phyloP scores from a whole-genome alignment of 768 basidiomycete genomes.

The Phanerochaete carnosa region DNA sequence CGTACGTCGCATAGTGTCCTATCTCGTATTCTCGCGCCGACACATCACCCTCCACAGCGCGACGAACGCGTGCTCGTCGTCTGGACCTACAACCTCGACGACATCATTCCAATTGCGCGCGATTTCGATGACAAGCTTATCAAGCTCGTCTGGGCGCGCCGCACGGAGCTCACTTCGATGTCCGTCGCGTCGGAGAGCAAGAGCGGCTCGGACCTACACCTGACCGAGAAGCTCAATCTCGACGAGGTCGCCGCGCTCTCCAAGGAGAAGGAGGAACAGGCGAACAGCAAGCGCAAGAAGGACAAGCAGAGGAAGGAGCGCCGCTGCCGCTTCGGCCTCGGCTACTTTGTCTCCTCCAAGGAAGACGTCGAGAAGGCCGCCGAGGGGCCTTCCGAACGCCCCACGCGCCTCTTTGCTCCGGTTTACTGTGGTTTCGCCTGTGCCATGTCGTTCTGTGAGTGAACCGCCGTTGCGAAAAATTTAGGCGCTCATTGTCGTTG shows the following conservation, averaged over 20 bases:
- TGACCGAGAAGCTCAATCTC: slow-evolving; percentile 42
- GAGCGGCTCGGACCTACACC: slow-evolving; percentile 48
- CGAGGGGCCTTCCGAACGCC: slow-evolving; percentile 28
- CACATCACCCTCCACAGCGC: slow-evolving; percentile 42
- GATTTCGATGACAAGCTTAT: slow-evolving; percentile 80
- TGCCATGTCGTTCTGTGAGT: slow-evolving; percentile 61
- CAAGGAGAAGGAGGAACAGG: slow-evolving; percentile 14
- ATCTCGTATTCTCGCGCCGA: neutral
- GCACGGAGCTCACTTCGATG: slow-evolving; percentile 38
- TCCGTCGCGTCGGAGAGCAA: slow-evolving; percentile 38
- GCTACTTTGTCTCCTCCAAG: slow-evolving; percentile 25
- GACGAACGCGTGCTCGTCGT: slow-evolving; percentile 81
- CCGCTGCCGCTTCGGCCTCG: slow-evolving; percentile 19
- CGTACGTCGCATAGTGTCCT: slow-evolving; percentile 41
- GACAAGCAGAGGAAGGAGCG: slow-evolving; percentile 21
- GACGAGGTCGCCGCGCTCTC: slow-evolving; percentile 18
- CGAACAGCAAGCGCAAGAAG: slow-evolving; percentile 2
- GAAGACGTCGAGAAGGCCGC: slow-evolving; percentile 53
- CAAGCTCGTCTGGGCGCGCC: slow-evolving; percentile 68
- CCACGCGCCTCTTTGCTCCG: slow-evolving; percentile 63
- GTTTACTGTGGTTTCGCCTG: slow-evolving; percentile 67
- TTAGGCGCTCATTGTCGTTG: neutral
- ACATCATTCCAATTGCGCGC: slow-evolving; percentile 65
- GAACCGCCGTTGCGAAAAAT: too few relatives aligned
- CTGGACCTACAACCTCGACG: slow-evolving; percentile 83